Evolutionary conservation across 2,329 filamentous ascomycete species (phyloP).

Genomic region (Leptographium radiaticola): DNA sequence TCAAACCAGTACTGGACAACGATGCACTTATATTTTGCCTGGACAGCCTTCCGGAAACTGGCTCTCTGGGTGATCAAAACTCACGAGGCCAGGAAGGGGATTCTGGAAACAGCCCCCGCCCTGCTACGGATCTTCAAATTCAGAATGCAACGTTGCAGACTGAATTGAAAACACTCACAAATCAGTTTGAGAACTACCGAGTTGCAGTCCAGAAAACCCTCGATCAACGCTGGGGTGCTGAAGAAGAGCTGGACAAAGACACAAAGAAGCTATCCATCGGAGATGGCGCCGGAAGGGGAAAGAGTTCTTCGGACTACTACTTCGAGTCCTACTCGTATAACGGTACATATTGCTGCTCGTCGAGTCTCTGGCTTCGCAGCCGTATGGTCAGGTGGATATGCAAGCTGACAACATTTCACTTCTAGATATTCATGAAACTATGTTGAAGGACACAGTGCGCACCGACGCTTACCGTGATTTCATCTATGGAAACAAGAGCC

Average conservation of each 20-base stretch:
- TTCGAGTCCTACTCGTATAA: conserved; percentile 50
- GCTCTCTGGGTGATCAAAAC: conserved; percentile 10
- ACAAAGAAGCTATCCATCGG: conserved; percentile 4
- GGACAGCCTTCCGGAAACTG: conserved; percentile 53
- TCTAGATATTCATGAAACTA: conserved; percentile 80
- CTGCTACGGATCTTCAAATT: conserved; percentile 19
- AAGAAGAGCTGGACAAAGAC: conserved; percentile 26
- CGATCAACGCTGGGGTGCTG: conserved; percentile 49
- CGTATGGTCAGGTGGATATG: too few relatives aligned
- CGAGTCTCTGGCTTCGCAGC: background rate
- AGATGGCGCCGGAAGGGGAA: conserved; percentile 15
- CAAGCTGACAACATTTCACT: background rate
- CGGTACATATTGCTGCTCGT: conserved; percentile 28
- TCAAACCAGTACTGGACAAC: conserved; percentile 77
- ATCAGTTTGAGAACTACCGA: conserved; percentile 53
- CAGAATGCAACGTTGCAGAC: conserved; percentile 45
- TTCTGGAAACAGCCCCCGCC: background rate
- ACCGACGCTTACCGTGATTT: conserved; percentile 92
- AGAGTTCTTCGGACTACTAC: conserved; percentile 29
- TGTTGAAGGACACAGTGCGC: conserved; percentile 81
- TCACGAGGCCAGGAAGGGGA: background rate
- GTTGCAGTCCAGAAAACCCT: conserved; percentile 53
- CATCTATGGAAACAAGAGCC: conserved; percentile 78
- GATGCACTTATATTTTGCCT: conserved; percentile 81
- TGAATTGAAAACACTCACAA: conserved; percentile 43